These are phyloP conservation scores for Pseudogymnoascus destructans DNA, from an alignment of 2,329 filamentous ascomycete genomes.

Conservation along the genomic window DNA sequence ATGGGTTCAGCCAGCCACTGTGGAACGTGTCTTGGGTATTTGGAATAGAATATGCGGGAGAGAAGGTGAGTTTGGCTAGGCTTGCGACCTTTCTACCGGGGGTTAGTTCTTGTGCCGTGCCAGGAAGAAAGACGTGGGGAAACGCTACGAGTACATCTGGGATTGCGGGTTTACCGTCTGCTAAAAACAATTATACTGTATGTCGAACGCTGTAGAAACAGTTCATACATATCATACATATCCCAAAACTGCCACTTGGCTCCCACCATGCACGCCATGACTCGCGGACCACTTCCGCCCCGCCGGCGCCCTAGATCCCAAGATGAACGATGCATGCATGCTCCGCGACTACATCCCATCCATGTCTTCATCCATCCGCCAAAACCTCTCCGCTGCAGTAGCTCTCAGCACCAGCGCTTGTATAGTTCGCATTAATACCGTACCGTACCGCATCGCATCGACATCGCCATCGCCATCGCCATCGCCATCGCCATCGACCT, in stretches of 20 bases:
- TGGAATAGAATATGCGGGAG: conserved; percentile 3
- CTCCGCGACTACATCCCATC: not conserved
- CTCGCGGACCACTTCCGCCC: not conserved
- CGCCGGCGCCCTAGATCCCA: not conserved
- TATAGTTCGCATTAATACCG: not conserved
- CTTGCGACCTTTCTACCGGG: not conserved
- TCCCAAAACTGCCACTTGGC: not conserved
- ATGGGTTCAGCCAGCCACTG: not conserved
- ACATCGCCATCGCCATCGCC: not conserved
- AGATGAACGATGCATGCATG: conserved; percentile 3
- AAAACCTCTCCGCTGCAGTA: not conserved
- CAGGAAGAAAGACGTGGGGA: not conserved
- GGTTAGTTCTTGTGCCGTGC: not conserved
- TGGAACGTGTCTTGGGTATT: not conserved
- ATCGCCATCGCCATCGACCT: not conserved
- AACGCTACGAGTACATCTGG: not conserved
- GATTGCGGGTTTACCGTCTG: not conserved
- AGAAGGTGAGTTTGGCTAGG: conserved; percentile 1
- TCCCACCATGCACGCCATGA: not conserved
- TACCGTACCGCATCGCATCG: not conserved
- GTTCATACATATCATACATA: too few relatives aligned
- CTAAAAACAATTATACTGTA: too few relatives aligned
- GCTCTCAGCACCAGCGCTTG: not conserved
- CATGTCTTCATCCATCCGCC: not conserved
- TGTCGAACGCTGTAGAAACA: too few relatives aligned